Evolutionary conservation across 169 alveolate genomes (phyloP).

Genomic region (Plasmodium fragile): DNA sequence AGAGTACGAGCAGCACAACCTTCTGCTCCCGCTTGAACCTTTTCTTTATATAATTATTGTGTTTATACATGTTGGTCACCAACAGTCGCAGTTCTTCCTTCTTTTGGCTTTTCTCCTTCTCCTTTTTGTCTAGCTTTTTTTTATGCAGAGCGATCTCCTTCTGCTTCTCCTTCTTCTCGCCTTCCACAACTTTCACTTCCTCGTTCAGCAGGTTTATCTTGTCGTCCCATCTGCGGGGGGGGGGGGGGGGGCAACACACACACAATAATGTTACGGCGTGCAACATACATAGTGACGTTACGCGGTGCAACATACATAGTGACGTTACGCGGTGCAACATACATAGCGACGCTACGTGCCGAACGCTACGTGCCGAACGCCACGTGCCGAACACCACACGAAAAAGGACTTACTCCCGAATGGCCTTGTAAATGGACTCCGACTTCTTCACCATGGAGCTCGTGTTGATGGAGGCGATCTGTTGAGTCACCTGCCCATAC

Average conservation of each 20-base stretch:
- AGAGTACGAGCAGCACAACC: conserved; percentile 2
- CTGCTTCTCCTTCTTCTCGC: conserved; percentile 41
- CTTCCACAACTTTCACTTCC: conserved; percentile 33
- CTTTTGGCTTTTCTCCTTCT: conserved; percentile 35
- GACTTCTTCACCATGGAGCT: conserved; percentile 42
- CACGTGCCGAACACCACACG: no score
- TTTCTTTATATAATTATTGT: conserved; percentile 30
- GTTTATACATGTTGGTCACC: conserved; percentile 56
- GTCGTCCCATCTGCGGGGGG: conserved; percentile 49
- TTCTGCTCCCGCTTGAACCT: conserved; percentile 30
- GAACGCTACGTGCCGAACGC: no score
- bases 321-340: background rate
- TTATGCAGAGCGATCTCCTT: conserved; percentile 29
- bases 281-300: no score
- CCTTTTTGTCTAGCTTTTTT: conserved; percentile 45
- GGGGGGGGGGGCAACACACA: no score
- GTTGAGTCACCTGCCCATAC: background rate
- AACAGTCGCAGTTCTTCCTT: conserved; percentile 38
- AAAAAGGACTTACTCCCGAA: conserved; percentile 32
- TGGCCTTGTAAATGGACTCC: conserved; percentile 51
- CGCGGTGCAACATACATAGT: background rate
- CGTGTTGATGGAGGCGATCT: background rate
- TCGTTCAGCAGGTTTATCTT: conserved; percentile 29
- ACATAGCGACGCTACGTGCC: background rate
- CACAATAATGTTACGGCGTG: background rate